Base-by-base conservation (phyloP, 2,329 filamentous ascomycete genomes). In the Metarhizium rileyi region DNA sequence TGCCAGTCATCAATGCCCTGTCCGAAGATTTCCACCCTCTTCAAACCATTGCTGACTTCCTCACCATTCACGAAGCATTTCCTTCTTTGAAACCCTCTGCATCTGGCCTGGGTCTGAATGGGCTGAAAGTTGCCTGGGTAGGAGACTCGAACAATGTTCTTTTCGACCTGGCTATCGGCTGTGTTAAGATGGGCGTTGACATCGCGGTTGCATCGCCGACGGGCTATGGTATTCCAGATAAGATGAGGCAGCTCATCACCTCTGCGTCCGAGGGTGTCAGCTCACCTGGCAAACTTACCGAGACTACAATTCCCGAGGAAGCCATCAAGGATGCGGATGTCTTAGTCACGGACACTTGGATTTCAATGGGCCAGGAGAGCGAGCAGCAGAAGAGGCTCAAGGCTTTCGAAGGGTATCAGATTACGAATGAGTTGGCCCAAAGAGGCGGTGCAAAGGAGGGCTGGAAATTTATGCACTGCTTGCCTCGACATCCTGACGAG, bases 391-490 rank as follows among this genome's bases (percentile, higher is more conserved):
- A 86, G 73, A 77, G 88, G 46, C 66, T 96, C 52, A 80, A 84
- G 62, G 89, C 83, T 2, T 98, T 98, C 65, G 43, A 78, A 27
- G 90, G 91, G 14, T 98, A 90, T 70, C 91, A 96, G 66, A 86
- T 98, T 61, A 96, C 91, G 3, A 79, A 83, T 44, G 87, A 93
- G 41, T 74, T 98, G 57, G 91, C 90, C 2, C 79, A 84, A 67
- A 77, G 83, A 46, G 90, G 90, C 41, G 90, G 89, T 20, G 93
- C 93, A 40, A 95, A 93, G 66, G 75, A 85, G 14, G 78, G 79
- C 55, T 98, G 93, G 93, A 90, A 88, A 68, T 98, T 98, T 66
- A 96, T 98, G 93, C 93, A 98, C 73, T 98, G 93, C 66, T 70
- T 98, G 52, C 93, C 93, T 14, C 80, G 93, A 54, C 90, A 98